Evolutionary conservation across 192 early-diverging fungal genomes (phyloP).

Genomic region (Podila horticola): DNA sequence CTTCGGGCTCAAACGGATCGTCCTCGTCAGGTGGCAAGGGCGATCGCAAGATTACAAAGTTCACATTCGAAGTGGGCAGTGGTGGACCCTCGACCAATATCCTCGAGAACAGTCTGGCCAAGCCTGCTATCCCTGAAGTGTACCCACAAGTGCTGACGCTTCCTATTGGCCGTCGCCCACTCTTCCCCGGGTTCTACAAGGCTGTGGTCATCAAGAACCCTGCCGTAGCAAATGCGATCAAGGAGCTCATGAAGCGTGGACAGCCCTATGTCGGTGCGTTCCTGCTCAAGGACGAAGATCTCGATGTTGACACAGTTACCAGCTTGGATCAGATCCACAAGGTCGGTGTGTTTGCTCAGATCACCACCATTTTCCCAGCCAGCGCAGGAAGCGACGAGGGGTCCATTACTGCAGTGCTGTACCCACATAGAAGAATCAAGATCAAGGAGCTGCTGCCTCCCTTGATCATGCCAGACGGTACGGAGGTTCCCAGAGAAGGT

Average conservation of each 20-base stretch:
- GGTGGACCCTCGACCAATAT: conserved; percentile 58
- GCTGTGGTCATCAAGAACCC: conserved; percentile 97
- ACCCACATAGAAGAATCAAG: conserved; percentile 92
- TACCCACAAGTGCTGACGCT: conserved; percentile 96
- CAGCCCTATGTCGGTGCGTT: conserved; percentile 99
- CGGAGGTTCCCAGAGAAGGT: conserved; percentile 41
- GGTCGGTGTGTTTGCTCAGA: conserved; percentile 97
- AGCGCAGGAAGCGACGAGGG: conserved; percentile 75
- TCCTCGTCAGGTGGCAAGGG: conserved; percentile 19
- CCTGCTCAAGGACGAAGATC: conserved; percentile 90
- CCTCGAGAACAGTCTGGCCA: conserved; percentile 73
- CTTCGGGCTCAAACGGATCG: conserved; percentile 23
- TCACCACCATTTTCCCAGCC: conserved; percentile 94
- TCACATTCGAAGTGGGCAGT: conserved; percentile 49
- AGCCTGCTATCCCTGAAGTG: conserved; percentile 86
- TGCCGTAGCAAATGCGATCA: conserved; percentile 89
- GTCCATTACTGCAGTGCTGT: conserved; percentile 91
- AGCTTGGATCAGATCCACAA: conserved; percentile 81
- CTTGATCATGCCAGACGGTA: conserved; percentile 40
- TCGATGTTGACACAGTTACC: conserved; percentile 86
- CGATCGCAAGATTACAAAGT: conserved; percentile 25
- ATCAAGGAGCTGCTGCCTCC: conserved; percentile 75
- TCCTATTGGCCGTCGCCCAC: conserved; percentile 90
- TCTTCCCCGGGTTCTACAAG: conserved; percentile 99
- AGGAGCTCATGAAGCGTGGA: conserved; percentile 88